A percentile compares a stretch with the other conserved stretches of the same genome.
These are phyloP conservation scores for Cyclotella distinguenda DNA, from an alignment of 108 stramenopile genomes.

Conservation along the genomic window DNA sequence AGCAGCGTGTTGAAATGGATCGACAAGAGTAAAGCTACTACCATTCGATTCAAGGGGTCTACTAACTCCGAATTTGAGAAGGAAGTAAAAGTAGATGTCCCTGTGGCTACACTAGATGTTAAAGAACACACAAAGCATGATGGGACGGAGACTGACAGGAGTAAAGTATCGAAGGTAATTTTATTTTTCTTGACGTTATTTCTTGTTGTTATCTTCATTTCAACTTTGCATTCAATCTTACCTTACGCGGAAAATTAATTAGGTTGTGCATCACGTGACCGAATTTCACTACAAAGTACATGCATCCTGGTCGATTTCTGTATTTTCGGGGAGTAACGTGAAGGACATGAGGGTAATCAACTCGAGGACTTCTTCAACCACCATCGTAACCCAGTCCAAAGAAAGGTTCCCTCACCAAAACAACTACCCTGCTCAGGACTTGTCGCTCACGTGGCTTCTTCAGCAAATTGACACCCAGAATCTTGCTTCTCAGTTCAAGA, in stretches of 20 bases:
- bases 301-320: slow-evolving; percentile 30
- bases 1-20: slow-evolving; percentile 32
- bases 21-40: slow-evolving; percentile 45
- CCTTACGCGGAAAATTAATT: not conserved
- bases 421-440: slow-evolving; percentile 40
- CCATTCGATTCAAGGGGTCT: slow-evolving; percentile 55
- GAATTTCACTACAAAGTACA: slow-evolving; percentile 66
- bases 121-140: slow-evolving; percentile 29
- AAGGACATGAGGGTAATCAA: slow-evolving; percentile 49
- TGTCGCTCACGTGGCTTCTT: slow-evolving; percentile 70
- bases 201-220: not conserved
- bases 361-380: slow-evolving; percentile 34
- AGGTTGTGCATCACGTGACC: slow-evolving; percentile 38
- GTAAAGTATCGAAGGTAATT: slow-evolving; percentile 23
- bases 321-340: slow-evolving; percentile 47
- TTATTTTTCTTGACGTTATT: not conserved
- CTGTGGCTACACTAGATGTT: slow-evolving; percentile 18
- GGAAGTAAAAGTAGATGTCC: slow-evolving; percentile 46
- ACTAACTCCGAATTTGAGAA: slow-evolving; percentile 46
- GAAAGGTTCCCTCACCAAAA: slow-evolving; percentile 10
- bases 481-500: slow-evolving; percentile 41
- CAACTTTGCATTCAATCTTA: not conserved
- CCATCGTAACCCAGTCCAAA: slow-evolving; percentile 43
- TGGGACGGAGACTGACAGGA: slow-evolving; percentile 14
- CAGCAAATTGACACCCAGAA: slow-evolving; percentile 46